A percentile compares a stretch with the other conserved stretches of the same genome.
These are phyloP conservation scores for Entrophospora sp. DNA, from an alignment of 192 early-diverging fungal species.

Conservation along the genomic window DNA sequence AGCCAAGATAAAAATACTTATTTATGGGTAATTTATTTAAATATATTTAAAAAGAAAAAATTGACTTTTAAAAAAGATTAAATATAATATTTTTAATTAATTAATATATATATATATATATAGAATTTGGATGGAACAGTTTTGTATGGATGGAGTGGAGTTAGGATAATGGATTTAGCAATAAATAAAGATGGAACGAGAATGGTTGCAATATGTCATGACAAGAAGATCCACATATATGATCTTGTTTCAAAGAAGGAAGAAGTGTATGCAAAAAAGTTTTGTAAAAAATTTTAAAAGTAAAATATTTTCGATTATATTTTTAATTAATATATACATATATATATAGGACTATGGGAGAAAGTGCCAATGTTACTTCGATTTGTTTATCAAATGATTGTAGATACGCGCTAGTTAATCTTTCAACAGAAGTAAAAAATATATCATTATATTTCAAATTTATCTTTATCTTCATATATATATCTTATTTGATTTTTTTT, in stretches of 20 bases:
- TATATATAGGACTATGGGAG: slow-evolving; percentile 26
- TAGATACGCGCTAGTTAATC: slow-evolving; percentile 45
- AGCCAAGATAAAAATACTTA: slow-evolving; percentile 67
- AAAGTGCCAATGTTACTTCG: slow-evolving; percentile 28
- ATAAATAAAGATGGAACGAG: slow-evolving; percentile 47
- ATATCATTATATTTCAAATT: neutral
- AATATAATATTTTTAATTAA: slow-evolving; percentile 18
- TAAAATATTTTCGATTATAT: neutral
- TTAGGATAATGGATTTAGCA: slow-evolving; percentile 55
- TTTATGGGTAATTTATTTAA: slow-evolving; percentile 53
- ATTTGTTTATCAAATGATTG: slow-evolving; percentile 37
- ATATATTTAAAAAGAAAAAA: too few relatives aligned
- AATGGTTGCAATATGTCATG: slow-evolving; percentile 54
- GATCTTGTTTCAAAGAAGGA: slow-evolving; percentile 9
- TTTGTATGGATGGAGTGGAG: slow-evolving; percentile 50
- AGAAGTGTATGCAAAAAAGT: slow-evolving; percentile 10
- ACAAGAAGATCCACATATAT: slow-evolving; percentile 40
- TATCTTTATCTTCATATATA: neutral
- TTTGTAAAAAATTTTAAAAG: neutral
- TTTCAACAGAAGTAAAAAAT: slow-evolving; percentile 30
- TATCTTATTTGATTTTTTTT: slow-evolving; percentile 2
- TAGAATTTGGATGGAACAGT: slow-evolving; percentile 46
- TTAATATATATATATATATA: neutral
- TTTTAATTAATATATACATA: neutral
- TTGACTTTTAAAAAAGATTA: too few relatives aligned